A percentile compares a stretch with the other conserved stretches of the same genome.
Evolutionary conservation across 805 yeast genomes (phyloP).

Genomic region (Hanseniaspora lindneri): DNA sequence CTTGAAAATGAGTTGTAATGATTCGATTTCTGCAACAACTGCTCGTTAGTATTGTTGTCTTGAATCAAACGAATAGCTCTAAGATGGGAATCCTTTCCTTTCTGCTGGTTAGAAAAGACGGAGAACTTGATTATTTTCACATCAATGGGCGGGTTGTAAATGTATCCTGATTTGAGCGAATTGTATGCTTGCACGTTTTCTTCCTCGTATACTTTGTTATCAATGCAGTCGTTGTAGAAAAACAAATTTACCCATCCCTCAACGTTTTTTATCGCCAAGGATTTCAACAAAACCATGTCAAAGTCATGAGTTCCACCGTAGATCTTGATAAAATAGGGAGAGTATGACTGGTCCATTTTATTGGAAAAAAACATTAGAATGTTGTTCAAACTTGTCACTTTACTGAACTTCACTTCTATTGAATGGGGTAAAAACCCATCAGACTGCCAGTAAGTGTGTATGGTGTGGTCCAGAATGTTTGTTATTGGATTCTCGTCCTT

Average conservation of each 20-base stretch:
- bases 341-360: constrained; percentile 75
- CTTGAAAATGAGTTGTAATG: background rate
- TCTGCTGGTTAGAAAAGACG: constrained; percentile 58
- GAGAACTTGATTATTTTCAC: constrained; percentile 18
- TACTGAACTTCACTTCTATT: constrained; percentile 67
- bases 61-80: constrained; percentile 58
- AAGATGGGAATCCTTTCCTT: constrained; percentile 90
- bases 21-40: background rate
- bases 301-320: constrained; percentile 27
- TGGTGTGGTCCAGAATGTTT: constrained; percentile 63
- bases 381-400: constrained; percentile 55
- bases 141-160: constrained; percentile 16
- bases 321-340: constrained; percentile 43
- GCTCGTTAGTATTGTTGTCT: constrained; percentile 7
- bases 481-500: constrained; percentile 62
- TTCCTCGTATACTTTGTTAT: constrained; percentile 21
- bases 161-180: constrained; percentile 25
- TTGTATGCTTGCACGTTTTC: constrained; percentile 22
- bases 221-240: background rate
- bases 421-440: constrained; percentile 87
- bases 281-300: constrained; percentile 25
- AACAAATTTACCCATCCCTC: constrained; percentile 26
- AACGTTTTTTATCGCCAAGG: constrained; percentile 22
- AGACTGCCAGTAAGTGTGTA: constrained; percentile 80
- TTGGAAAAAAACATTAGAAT: constrained; percentile 63